phyloP scores from a whole-genome alignment of 2,329 filamentous ascomycete species.

The Arthrobotrys entomopaga region DNA sequence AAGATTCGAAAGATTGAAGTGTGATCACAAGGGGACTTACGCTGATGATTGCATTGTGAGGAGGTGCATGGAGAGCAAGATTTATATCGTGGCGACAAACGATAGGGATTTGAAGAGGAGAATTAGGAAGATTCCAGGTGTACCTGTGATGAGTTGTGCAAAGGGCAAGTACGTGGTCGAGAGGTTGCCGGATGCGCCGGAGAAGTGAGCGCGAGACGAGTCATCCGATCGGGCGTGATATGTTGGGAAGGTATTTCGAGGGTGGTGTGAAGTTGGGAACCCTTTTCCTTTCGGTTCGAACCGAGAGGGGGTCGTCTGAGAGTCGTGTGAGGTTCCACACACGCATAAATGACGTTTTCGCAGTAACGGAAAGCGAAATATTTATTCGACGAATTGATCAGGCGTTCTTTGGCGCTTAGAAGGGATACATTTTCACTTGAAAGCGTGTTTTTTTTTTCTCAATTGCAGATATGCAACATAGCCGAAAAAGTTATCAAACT shows the following conservation, averaged over 20 bases:
- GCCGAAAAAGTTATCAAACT: neutral
- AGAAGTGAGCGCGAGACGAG: constrained; percentile 64
- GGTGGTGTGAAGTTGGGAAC: neutral
- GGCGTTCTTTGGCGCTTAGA: neutral
- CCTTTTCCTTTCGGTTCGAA: neutral
- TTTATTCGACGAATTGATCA: neutral
- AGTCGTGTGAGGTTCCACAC: neutral
- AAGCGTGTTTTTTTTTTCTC: neutral
- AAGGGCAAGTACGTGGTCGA: constrained; percentile 74
- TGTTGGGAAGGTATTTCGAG: neutral
- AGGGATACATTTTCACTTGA: neutral
- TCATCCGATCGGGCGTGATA: neutral
- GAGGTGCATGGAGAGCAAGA: constrained; percentile 75
- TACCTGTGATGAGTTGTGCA: constrained; percentile 66
- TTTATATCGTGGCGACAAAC: constrained; percentile 79
- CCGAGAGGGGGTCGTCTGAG: neutral
- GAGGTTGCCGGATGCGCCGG: constrained; percentile 83
- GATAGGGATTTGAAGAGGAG: constrained; percentile 72
- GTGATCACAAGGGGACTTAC: constrained; percentile 89
- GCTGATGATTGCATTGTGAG: constrained; percentile 87
- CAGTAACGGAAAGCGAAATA: neutral
- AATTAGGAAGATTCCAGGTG: constrained; percentile 81
- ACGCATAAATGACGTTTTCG: too few species aligned
- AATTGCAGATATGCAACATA: neutral
- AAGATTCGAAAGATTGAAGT: constrained; percentile 83